Base-by-base conservation (phyloP, 2,329 filamentous ascomycete species). In the Clonostachys rosea region DNA sequence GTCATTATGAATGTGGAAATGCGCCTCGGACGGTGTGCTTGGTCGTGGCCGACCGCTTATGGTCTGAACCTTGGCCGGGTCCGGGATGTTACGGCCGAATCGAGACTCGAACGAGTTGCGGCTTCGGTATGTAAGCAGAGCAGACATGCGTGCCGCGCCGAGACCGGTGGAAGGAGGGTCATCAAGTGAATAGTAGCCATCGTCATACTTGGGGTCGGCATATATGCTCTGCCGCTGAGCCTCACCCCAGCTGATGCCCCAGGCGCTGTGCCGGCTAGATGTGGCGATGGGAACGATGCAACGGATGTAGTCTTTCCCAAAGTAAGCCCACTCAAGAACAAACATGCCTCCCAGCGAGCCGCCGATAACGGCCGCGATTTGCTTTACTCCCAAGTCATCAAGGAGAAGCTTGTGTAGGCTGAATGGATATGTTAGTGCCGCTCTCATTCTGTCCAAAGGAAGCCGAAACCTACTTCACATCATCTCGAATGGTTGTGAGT, bases 201-300 rank as follows among this genome's bases (percentile, higher is more conserved):
- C 91, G 52, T 96, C 91, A 66, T 99, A 99, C 71, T 96, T 97
- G 34, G 94, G 94, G 63, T 99, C 94, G 37, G 90, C 91, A 69
- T 97, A 99, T 64, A 99, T 97, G 76, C 87, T 91, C 69, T 94
- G 89, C 45, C 89, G 78, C 65, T 95, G 89, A 5, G 89, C 89
- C 64, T 94, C 89, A 40, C 88, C 89, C 89, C 89, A 95, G 67
- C 87, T 91, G 59, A 94, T 95, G 20, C 89, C 86, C 89, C 89
- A 95, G 6, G 89, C 89, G 58, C 88, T 92, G 66, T 94, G 90
- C 40, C 86, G 76, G 56, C 87, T 89, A 8, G 89, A 92, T 6
- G 89, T 94, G 18, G 89, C 89, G 56, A 95, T 92, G 13, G 89
- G 87, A 10, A 94, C 85, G 55, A 94, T 84, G 54, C 78, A 84